phyloP scores from a whole-genome alignment of 257 asterid genomes.

The Scutellaria minor region DNA sequence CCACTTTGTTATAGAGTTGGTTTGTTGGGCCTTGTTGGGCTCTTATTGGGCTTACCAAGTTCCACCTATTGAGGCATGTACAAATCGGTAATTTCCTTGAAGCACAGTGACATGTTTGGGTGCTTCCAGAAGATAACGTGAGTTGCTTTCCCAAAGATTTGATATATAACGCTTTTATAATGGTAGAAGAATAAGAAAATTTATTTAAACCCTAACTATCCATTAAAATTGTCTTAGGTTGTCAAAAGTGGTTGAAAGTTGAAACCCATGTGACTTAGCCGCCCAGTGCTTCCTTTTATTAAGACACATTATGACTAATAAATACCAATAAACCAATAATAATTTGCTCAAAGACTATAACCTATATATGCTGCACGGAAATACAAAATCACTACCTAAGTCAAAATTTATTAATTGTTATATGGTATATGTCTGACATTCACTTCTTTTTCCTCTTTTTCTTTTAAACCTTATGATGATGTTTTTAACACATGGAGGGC shows the following conservation, averaged over 20 bases:
- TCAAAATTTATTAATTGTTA: constrained; percentile 30
- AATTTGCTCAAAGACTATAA: constrained; percentile 24
- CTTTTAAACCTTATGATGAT: constrained; percentile 26
- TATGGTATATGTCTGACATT: no score
- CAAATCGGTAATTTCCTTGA: neutral
- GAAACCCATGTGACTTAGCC: constrained; percentile 44
- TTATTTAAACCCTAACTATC: constrained; percentile 6
- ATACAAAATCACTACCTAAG: constrained; percentile 21
- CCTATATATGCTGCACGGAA: constrained; percentile 24
- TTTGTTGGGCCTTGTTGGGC: no score
- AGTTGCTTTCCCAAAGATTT: constrained; percentile 27
- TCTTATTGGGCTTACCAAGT: no score
- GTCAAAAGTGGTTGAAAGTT: constrained; percentile 32
- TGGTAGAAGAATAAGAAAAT: neutral
- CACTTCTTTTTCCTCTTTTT: neutral
- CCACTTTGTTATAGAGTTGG: no score
- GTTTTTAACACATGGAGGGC: constrained; percentile 45
- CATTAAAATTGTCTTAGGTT: constrained; percentile 33
- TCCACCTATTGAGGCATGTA: no score
- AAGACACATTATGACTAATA: constrained; percentile 23
- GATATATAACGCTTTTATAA: neutral
- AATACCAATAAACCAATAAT: constrained; percentile 13
- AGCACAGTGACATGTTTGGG: neutral
- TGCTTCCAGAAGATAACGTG: neutral
- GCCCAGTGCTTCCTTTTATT: constrained; percentile 29